phyloP scores from a whole-genome alignment of 306 rosid species.

The Acmispon strigosus region DNA sequence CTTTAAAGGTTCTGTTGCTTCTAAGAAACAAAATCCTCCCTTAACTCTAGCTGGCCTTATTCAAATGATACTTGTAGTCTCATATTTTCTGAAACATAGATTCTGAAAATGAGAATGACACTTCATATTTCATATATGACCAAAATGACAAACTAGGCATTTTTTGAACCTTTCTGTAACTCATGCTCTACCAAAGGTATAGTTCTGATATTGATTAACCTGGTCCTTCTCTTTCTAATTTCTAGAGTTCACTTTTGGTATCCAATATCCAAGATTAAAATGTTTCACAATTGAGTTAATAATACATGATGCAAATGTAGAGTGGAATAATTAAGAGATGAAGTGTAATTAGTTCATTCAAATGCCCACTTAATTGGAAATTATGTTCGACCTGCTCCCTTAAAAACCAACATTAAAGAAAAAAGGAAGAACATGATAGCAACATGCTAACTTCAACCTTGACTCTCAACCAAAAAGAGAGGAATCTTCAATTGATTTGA shows the following conservation, averaged over 20 bases:
- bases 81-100: not conserved
- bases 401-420: conserved; percentile 21
- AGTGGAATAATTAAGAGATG: not conserved
- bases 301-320: not conserved
- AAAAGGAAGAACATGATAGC: conserved; percentile 28
- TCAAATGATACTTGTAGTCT: not conserved
- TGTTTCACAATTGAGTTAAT: not conserved
- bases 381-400: conserved; percentile 22
- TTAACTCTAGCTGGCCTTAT: not conserved
- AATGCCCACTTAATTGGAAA: conserved; percentile 6
- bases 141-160: conserved; percentile 9
- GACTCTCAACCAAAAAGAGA: conserved; percentile 27
- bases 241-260: conserved; percentile 8
- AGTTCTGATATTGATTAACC: not conserved
- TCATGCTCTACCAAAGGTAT: not conserved
- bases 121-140: not conserved
- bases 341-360: conserved; percentile 2
- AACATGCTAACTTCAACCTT: conserved; percentile 43
- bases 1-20: conserved; percentile 10
- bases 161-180: not conserved
- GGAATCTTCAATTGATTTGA: conserved; percentile 17
- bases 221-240: not conserved
- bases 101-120: not conserved
- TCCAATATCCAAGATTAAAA: conserved; percentile 28
- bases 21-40: not conserved